Evolutionary conservation across 2,329 filamentous ascomycete genomes (phyloP), one percentile per base, ranked within the genome.

Genomic region (Didymella segeticola): DNA sequence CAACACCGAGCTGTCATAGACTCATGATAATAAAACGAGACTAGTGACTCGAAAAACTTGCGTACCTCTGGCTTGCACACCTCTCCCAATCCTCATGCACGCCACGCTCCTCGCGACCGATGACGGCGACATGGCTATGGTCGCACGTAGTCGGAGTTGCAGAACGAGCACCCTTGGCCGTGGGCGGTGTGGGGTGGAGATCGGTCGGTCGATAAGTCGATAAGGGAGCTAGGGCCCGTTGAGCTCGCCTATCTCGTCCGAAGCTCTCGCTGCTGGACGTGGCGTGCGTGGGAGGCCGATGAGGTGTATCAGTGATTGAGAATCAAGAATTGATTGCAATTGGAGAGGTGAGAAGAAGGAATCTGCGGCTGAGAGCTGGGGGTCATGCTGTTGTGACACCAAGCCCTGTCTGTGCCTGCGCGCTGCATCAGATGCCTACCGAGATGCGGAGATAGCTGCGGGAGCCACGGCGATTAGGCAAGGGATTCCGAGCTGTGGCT

Each of bases 81-180:
- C 43, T 19, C n/a, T 9, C 6, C 26, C 20, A 25, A 19, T 4
- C 34, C n/a, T 34, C 27, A n/a, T 46, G 30, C 29, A 34, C 27
- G 37, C 38, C 29, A 29, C 37, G 17, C 30, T 14, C 23, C 30
- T 26, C 30, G 30, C 30, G 15, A 42, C 36, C 67, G 70, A 73
- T 70, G 68, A 68, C 65, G 64, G 66, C 67, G 63, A 67, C 70
- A 73, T 70, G 42, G 50, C 57, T 31, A 27, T 51, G 39, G 37
- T 31, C 12, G 45, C 14, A 30, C 17, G 14, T n/a, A n/a, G n/a
- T 15, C 29, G 5, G 17, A 4, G 6, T 17, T 17, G 33, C 19
- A 8, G 9, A 22, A 19, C 34, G 34, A 11, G 31, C 31, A n/a
- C 23, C 23, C 22, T n/a, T 23, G 14, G 9, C 17, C 15, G 46